phyloP scores from a whole-genome alignment of 2,329 filamentous ascomycete genomes.

The Leptographium flavum region DNA sequence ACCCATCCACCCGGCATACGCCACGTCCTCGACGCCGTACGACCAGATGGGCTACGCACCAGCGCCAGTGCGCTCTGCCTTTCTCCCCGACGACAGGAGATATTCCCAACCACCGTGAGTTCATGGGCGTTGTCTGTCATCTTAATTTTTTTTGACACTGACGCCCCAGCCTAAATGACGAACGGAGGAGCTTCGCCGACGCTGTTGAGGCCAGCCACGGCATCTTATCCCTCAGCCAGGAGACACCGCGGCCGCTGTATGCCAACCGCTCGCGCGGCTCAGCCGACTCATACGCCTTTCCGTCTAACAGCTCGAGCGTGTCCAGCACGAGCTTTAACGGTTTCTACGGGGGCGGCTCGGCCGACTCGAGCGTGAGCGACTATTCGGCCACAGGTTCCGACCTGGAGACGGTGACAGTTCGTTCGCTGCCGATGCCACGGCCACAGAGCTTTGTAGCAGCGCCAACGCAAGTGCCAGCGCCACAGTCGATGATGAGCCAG shows the following conservation, averaged over 20 bases:
- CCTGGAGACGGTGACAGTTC: conserved; percentile 65
- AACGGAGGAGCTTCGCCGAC: conserved; percentile 65
- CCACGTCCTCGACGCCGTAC: conserved; percentile 53
- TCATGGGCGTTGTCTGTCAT: too few species aligned
- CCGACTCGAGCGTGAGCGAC: conserved; percentile 75
- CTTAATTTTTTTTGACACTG: too few species aligned
- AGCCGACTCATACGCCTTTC: conserved; percentile 82
- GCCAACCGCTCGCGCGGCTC: conserved; percentile 54
- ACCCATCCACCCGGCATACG: conserved; percentile 50
- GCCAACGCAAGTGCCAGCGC: conserved; percentile 39
- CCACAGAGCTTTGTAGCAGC: conserved; percentile 44
- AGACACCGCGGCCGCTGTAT: conserved; percentile 84
- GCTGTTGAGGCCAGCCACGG: conserved; percentile 85
- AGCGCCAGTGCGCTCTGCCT: conserved; percentile 45
- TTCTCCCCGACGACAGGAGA: conserved; percentile 24
- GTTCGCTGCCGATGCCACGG: conserved; percentile 76
- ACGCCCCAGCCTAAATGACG: conserved; percentile 37
- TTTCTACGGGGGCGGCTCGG: conserved; percentile 67
- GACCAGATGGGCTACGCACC: conserved; percentile 64
- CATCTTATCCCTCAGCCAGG: conserved; percentile 92
- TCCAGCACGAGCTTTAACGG: conserved; percentile 69
- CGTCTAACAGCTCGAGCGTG: conserved; percentile 76
- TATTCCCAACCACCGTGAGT: conserved; percentile 17
- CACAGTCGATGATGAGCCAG: conserved; percentile 96
- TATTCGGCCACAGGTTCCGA: conserved; percentile 85